phyloP scores from a whole-genome alignment of 2,329 filamentous ascomycete species.

The Tolypocladium inflatum region DNA sequence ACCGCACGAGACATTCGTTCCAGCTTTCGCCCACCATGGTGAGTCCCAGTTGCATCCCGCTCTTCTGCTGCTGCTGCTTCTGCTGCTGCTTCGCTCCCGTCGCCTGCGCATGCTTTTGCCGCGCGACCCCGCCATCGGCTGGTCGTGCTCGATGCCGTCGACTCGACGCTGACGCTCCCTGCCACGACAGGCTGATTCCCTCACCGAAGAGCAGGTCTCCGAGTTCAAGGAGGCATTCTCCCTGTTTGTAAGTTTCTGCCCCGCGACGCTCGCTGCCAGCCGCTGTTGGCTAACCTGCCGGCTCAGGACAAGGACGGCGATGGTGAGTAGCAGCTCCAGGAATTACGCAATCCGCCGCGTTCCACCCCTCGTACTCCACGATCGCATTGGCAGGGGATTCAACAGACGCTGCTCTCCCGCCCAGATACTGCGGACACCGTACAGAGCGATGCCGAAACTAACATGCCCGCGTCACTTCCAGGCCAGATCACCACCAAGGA shows the following conservation, averaged over 20 bases:
- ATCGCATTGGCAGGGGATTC: neutral
- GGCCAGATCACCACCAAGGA: conserved; percentile 91
- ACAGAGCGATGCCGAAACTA: neutral
- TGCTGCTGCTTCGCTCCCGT: neutral
- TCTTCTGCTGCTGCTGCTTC: neutral
- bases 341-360: neutral
- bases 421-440: neutral
- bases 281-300: neutral
- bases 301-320: conserved; percentile 82
- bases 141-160: neutral
- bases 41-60: conserved; percentile 7
- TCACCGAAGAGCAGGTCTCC: conserved; percentile 99
- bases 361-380: neutral
- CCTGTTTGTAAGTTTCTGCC: conserved; percentile 73
- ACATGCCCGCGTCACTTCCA: conserved; percentile 22
- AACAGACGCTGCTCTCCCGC: neutral
- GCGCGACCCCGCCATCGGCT: conserved; percentile 5
- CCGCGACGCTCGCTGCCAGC: neutral
- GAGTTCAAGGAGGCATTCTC: conserved; percentile 99
- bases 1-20: neutral
- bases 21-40: conserved; percentile 16
- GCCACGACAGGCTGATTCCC: conserved; percentile 72
- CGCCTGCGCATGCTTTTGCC: neutral
- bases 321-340: conserved; percentile 52
- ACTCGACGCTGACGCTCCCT: conserved; percentile 11